Percentiles rank a stretch among this genome's conserved stretches.
Conservation (phyloP, 345 rosid species). For the Euphorbia tirucalli region DNA sequence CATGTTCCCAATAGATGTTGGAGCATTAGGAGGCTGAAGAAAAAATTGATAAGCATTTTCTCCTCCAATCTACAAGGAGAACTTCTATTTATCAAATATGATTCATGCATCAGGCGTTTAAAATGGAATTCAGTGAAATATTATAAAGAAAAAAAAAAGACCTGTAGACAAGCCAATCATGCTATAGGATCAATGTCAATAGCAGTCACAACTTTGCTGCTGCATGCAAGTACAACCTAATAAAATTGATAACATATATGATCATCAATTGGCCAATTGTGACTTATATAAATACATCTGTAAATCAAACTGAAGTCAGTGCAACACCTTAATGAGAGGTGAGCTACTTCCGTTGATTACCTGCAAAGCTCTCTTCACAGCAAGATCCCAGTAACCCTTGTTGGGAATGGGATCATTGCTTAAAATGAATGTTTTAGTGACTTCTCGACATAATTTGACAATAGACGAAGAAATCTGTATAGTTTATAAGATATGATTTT, state of each 20-base stretch:
- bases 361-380: slow-evolving; percentile 62
- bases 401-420: slow-evolving; percentile 60
- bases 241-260: too few species aligned
- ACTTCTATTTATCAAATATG: not conserved
- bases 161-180: slow-evolving; percentile 87
- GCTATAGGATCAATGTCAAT: slow-evolving; percentile 67
- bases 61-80: slow-evolving; percentile 59
- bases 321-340: slow-evolving; percentile 57
- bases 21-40: slow-evolving; percentile 83
- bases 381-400: slow-evolving; percentile 55
- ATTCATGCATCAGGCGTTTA: not conserved
- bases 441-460: slow-evolving; percentile 40
- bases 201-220: slow-evolving; percentile 65
- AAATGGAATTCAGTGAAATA: slow-evolving; percentile 9
- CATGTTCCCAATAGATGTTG: slow-evolving; percentile 88
- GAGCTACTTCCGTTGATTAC: slow-evolving; percentile 50
- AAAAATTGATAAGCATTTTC: slow-evolving; percentile 82
- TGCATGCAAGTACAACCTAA: slow-evolving; percentile 88
- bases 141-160: slow-evolving; percentile 17
- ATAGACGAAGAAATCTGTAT: slow-evolving; percentile 58
- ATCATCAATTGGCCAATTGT: too few species aligned
- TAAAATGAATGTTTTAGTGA: slow-evolving; percentile 45
- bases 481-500: not conserved
- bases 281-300: not conserved
- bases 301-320: not conserved